Evolutionary conservation across 169 alveolate genomes (phyloP), one percentile per base, ranked within the genome.

Genomic region (Cryptosporidium andersoni): DNA sequence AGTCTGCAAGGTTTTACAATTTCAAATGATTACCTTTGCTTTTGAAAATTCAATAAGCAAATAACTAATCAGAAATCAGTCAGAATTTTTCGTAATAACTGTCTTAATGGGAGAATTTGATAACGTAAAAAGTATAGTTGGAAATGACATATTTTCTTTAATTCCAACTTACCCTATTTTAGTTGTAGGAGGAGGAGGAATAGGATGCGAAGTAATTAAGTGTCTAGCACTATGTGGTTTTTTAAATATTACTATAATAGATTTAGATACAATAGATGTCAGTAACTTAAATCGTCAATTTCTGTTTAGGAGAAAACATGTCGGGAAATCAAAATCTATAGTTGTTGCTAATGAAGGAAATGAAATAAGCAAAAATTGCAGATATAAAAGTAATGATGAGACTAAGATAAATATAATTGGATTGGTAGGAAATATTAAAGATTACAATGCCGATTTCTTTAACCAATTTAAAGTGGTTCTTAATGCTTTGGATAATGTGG

Each of bases 171-270:
- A 90, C 64, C 89, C 89, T 45, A 88, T 95, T 42, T 89, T 94
- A 51, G 95, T 94, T n/a, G 95, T 96, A n/a, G 98, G 98, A 12
- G 98, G 98, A 7, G 99, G 99, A 3, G 99, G 99, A 6, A 92
- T 98, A 64, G 99, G 99, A 47, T 97, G 99, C 81, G 99, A 98
- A 88, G 91, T 98, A 39, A 90, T 98, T 81, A 98, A 98, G 90
- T 92, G 93, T 66, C 92, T 97, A 62, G 96, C 97, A 2, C 90
- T 97, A 47, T 89, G 95, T 81, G 99, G 99, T 11, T 92, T 96
- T 55, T 88, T 91, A 48, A 90, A 95, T 56, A 92, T 98, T 80
- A 94, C 93, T 81, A 97, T 97, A 16, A 93, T 97, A 43, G 99
- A 98, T 89, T 81, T 97, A 88, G 99, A 98, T 89, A 93, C 97